Base-by-base conservation (phyloP, 805 yeast genomes). In the Lipomyces sp. region DNA sequence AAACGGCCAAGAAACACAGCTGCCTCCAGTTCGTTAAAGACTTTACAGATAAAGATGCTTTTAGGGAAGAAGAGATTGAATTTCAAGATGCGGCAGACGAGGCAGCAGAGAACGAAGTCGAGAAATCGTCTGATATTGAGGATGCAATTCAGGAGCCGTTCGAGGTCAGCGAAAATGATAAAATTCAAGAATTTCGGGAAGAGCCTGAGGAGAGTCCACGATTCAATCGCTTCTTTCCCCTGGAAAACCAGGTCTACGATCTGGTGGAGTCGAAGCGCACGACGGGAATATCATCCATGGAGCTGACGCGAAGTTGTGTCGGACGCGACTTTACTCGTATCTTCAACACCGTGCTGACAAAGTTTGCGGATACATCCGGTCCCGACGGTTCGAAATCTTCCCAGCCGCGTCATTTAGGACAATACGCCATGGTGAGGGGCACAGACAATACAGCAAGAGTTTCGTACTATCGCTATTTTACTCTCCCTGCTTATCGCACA, bases 361-460 rank as follows among this genome's bases (percentile, higher is more conserved):
- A 78, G 34, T 79, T 84, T 58, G 78, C 85, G 2, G 82, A 82
- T 24, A 75, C 78, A 2, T 74, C 79, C 1, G 81, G 77, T 1
- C 57, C 65, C 34, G 70, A 64, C 11, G 63, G 54, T 57, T 24
- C 65, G 8, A 67, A 67, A 45, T 53, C 63, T 3, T 79, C 77
- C 56, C 74, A 78, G 66, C 71, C 75, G 32, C 65, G 74, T 64
- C 64, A 74, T 63, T 65, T 74, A 57, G 78, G 75, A 63, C 78
- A 74, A 65, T 76, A 76, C 64, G 79, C 76, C 1, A 78, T 91
- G 11, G 82, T 88, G 0, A 82, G 89, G 68, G 87, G 87, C 18
- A 85, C 86, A 66, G 96, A 90, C 73, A 86, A 86, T 70, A 87
- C 86, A 66, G 96, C 96, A 0, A 86, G 92, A 69, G 81, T 83